A percentile compares a stretch with the other conserved stretches of the same genome.
Conservation (phyloP, 768 basidiomycete species). For the Phaffia australis region DNA sequence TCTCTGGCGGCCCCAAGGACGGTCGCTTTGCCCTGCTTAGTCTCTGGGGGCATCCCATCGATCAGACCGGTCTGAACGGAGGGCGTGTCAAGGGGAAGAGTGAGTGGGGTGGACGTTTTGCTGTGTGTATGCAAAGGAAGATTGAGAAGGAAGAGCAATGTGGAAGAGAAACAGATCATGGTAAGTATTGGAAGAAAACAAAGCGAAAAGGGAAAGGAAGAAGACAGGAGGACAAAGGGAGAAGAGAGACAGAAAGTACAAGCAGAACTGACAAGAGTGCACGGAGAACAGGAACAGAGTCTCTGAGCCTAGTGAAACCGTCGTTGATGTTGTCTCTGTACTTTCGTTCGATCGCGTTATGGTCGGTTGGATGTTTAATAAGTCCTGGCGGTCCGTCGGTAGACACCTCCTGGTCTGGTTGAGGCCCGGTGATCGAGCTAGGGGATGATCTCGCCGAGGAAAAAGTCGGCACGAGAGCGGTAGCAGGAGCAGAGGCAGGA, state of each 20-base stretch:
- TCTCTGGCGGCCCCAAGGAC: constrained; percentile 22
- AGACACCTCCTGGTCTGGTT: neutral
- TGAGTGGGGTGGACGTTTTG: constrained; percentile 19
- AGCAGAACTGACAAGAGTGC: constrained; percentile 17
- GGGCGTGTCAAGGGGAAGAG: constrained; percentile 20
- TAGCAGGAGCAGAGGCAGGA: neutral
- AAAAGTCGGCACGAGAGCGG: neutral
- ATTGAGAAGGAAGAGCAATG: no score
- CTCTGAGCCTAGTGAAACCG: constrained; percentile 20
- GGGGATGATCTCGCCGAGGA: constrained; percentile 1
- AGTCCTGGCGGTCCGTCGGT: neutral
- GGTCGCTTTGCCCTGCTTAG: constrained; percentile 26
- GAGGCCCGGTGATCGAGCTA: neutral
- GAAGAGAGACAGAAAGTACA: neutral
- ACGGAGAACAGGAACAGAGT: constrained; percentile 24
- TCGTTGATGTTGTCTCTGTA: constrained; percentile 24
- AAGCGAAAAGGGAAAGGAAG: neutral
- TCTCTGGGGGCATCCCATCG: constrained; percentile 21
- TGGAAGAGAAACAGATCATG: no score
- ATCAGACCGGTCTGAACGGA: constrained; percentile 11
- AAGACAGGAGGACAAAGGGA: neutral
- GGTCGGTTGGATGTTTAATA: constrained; percentile 10
- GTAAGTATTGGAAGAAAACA: no score
- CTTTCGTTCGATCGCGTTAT: constrained; percentile 26
- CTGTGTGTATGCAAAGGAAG: no score